phyloP scores from a whole-genome alignment of 73 alveolate species.

The Paramecium sonneborni region DNA sequence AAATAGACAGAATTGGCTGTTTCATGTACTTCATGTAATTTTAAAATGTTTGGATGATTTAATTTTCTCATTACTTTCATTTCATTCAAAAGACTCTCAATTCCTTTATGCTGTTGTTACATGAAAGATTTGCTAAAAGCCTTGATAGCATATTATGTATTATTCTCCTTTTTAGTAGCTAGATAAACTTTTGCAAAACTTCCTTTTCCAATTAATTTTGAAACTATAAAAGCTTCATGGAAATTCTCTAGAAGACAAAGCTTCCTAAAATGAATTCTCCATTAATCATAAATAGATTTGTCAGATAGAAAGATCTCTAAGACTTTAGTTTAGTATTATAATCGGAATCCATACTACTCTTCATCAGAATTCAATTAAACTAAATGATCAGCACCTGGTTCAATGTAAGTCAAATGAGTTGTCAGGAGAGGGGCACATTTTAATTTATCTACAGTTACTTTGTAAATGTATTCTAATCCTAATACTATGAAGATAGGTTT shows the following conservation, averaged over 20 bases:
- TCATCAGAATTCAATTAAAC: conserved; percentile 45
- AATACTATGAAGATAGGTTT: neutral
- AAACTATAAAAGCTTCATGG: conserved; percentile 33
- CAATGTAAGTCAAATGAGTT: neutral
- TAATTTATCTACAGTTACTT: conserved; percentile 10
- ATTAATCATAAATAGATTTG: conserved; percentile 33
- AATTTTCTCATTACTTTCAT: conserved; percentile 70
- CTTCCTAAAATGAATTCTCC: neutral
- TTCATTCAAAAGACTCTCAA: conserved; percentile 68
- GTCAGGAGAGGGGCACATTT: conserved; percentile 29
- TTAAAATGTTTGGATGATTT: conserved; percentile 70
- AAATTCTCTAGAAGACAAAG: neutral
- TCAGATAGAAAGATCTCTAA: conserved; percentile 52
- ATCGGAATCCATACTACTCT: conserved; percentile 51
- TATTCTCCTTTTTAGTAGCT: conserved; percentile 65
- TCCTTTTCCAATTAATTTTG: conserved; percentile 73
- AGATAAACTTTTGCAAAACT: conserved; percentile 75
- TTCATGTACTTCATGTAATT: conserved; percentile 72
- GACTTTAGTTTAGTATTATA: neutral
- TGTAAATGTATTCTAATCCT: conserved; percentile 23
- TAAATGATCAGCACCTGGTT: conserved; percentile 42
- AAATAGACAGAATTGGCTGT: conserved; percentile 67
- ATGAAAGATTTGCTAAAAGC: conserved; percentile 62
- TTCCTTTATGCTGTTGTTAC: conserved; percentile 34
- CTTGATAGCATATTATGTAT: conserved; percentile 70